phyloP scores from a whole-genome alignment of 768 basidiomycete genomes.

The Tylopilus sp. region DNA sequence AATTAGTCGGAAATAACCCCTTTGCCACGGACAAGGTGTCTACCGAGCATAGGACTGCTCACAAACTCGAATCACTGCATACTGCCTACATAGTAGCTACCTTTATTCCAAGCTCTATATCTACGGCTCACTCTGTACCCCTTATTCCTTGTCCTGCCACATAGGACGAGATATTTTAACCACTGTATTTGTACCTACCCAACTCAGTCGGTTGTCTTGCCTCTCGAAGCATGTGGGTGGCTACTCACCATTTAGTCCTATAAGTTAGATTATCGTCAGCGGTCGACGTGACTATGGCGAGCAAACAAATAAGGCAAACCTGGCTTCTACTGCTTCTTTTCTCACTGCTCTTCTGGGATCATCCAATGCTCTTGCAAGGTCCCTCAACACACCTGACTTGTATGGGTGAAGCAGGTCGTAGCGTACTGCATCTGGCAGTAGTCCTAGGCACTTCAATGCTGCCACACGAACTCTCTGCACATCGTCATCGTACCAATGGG shows the following conservation, averaged over 20 bases:
- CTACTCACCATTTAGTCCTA: constrained; percentile 29
- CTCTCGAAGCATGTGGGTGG: background rate
- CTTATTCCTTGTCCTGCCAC: background rate
- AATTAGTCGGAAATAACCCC: background rate
- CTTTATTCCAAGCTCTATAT: too few relatives aligned
- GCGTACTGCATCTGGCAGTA: constrained; percentile 71
- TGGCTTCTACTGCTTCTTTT: constrained; percentile 83
- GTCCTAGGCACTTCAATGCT: constrained; percentile 71
- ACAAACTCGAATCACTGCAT: too few relatives aligned
- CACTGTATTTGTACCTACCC: constrained; percentile 30
- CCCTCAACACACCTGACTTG: constrained; percentile 69
- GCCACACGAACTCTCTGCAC: constrained; percentile 69
- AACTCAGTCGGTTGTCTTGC: background rate
- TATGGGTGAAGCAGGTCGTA: constrained; percentile 82
- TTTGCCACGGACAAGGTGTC: too few relatives aligned
- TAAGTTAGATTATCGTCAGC: constrained; percentile 3
- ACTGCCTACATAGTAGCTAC: background rate
- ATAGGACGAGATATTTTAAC: constrained; percentile 7
- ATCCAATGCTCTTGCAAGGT: constrained; percentile 74
- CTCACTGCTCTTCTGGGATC: constrained; percentile 86
- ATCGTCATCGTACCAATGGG: background rate
- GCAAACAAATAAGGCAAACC: constrained; percentile 33
- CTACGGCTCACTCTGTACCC: too few relatives aligned
- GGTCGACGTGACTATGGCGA: background rate
- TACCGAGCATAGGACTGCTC: too few relatives aligned